These are phyloP conservation scores for Cokeromyces recurvatus DNA, from an alignment of 371 early-diverging fungal species.

Conservation along the genomic window DNA sequence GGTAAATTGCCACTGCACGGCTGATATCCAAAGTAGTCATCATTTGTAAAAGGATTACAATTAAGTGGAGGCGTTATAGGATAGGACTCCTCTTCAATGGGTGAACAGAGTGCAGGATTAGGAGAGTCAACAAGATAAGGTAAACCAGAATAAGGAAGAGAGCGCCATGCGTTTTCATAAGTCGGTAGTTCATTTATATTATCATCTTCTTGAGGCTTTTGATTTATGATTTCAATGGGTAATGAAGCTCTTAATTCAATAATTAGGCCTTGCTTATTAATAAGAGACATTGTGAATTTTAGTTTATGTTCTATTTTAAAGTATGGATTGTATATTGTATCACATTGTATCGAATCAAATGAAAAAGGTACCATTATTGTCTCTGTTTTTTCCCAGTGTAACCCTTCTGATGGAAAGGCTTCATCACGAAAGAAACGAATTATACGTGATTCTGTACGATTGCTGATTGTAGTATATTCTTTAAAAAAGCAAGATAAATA, in stretches of 20 bases:
- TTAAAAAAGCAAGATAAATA: constrained; percentile 33
- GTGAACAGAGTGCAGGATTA: too few species aligned
- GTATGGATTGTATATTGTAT: constrained; percentile 18
- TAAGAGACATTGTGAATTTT: constrained; percentile 30
- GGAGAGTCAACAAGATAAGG: neutral
- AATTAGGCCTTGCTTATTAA: constrained; percentile 17
- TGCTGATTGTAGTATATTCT: constrained; percentile 27
- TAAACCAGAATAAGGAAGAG: constrained; percentile 12
- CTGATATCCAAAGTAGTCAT: too few species aligned
- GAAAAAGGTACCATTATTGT: constrained; percentile 18
- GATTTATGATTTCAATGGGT: constrained; percentile 20
- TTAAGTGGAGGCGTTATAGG: neutral
- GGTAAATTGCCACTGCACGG: neutral
- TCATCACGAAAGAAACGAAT: constrained; percentile 32
- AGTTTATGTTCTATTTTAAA: constrained; percentile 32
- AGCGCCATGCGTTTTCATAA: constrained; percentile 28
- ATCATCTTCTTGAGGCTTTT: neutral
- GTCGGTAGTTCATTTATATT: constrained; percentile 17
- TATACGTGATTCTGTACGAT: constrained; percentile 27
- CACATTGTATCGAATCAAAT: constrained; percentile 22
- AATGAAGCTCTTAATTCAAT: constrained; percentile 32
- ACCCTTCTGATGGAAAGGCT: constrained; percentile 14
- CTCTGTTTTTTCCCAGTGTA: constrained; percentile 23
- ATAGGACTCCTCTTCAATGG: too few species aligned
- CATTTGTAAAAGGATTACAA: neutral